A percentile compares a stretch with the other conserved stretches of the same genome.
phyloP scores from a whole-genome alignment of 805 yeast species.

The Wickerhamia fluorescens region DNA sequence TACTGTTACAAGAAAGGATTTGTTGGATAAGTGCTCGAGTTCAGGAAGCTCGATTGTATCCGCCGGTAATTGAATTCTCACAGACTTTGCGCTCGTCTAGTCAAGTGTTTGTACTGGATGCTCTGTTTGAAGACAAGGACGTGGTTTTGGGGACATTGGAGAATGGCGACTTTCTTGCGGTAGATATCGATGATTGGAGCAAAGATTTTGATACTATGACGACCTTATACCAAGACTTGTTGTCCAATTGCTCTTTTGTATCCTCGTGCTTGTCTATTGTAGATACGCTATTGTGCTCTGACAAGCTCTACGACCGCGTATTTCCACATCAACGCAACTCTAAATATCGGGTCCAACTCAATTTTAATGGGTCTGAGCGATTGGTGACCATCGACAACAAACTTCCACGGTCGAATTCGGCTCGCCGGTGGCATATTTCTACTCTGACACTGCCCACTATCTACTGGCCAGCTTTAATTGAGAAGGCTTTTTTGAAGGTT shows the following conservation, averaged over 20 bases:
- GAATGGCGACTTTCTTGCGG: too few relatives aligned
- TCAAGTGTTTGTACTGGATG: conserved; percentile 1
- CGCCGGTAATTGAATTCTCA: conserved; percentile 15
- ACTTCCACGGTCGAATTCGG: conserved; percentile 29
- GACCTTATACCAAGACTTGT: conserved; percentile 46
- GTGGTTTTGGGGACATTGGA: too few relatives aligned
- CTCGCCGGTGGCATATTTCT: conserved; percentile 26
- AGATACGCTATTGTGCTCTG: too few relatives aligned
- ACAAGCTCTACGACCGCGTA: conserved; percentile 6
- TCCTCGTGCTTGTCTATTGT: conserved; percentile 54
- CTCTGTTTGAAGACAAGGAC: conserved; percentile 3
- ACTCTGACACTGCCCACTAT: conserved; percentile 27
- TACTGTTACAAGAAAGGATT: conserved; percentile 11
- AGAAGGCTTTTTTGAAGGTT: conserved; percentile 64
- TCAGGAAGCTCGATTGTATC: conserved; percentile 8
- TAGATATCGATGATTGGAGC: not conserved
- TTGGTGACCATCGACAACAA: conserved; percentile 39
- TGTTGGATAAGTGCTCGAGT: conserved; percentile 23
- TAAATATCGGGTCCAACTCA: conserved; percentile 31
- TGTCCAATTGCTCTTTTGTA: conserved; percentile 73
- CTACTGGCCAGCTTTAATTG: conserved; percentile 67
- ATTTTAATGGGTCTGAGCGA: conserved; percentile 49
- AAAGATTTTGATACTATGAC: too few relatives aligned
- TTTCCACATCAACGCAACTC: too few relatives aligned
- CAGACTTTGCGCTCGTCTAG: too few relatives aligned